phyloP scores from a whole-genome alignment of 2,329 filamentous ascomycete species.

The Aspergillus brasiliensis region DNA sequence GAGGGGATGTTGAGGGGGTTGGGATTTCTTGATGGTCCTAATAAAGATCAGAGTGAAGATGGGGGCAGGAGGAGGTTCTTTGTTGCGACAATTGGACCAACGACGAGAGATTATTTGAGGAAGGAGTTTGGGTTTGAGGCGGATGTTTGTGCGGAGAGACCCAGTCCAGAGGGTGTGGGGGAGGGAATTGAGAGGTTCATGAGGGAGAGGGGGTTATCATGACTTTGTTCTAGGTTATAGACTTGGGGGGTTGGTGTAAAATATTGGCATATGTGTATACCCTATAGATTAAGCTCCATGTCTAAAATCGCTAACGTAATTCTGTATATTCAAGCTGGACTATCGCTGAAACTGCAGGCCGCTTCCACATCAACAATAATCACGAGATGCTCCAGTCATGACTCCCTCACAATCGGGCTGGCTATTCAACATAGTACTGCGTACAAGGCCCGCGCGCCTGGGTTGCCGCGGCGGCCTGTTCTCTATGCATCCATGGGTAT shows the following conservation, averaged over 20 bases:
- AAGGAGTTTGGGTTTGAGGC: conserved; percentile 46
- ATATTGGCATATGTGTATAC: conserved; percentile 6
- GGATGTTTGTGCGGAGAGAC: conserved; percentile 71
- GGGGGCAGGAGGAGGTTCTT: conserved; percentile 43
- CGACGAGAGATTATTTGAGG: conserved; percentile 74
- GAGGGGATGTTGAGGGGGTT: conserved; percentile 61
- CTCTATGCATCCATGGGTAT: conserved; percentile 24
- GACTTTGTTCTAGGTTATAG: not conserved
- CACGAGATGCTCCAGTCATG: conserved; percentile 1
- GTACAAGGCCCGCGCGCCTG: not conserved
- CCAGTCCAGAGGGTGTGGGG: conserved; percentile 77
- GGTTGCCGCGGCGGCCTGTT: not conserved
- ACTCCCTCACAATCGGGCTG: not conserved
- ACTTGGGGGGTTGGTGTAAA: not conserved
- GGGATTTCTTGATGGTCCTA: conserved; percentile 24
- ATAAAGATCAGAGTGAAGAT: not conserved
- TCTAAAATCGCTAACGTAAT: not conserved
- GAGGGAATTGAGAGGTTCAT: conserved; percentile 64
- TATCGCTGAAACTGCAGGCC: conserved; percentile 3
- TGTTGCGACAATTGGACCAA: conserved; percentile 90
- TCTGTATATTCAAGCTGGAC: conserved; percentile 5
- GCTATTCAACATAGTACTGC: conserved; percentile 5
- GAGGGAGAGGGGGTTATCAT: conserved; percentile 6
- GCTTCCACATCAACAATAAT: conserved; percentile 1
- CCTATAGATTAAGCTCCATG: not conserved